These are phyloP conservation scores for Carex arenaria DNA, from an alignment of 202 grass and related monocot genomes.

Conservation along the genomic window DNA sequence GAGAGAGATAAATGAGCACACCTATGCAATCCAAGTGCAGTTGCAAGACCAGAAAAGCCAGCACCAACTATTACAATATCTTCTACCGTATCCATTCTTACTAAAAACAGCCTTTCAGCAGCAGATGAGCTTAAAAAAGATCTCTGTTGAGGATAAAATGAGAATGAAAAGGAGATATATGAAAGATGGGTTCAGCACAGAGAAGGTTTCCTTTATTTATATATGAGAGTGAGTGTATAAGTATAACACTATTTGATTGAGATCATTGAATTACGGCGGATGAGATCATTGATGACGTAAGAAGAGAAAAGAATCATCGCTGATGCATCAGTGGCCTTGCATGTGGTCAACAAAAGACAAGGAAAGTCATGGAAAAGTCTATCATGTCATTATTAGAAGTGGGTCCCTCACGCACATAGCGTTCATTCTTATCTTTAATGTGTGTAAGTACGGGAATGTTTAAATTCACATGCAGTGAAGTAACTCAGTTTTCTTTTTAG, in stretches of 20 bases:
- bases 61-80: constrained; percentile 55
- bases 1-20: too few relatives aligned
- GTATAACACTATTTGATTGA: not conserved
- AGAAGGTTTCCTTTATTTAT: not conserved
- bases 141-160: not conserved
- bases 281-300: too few relatives aligned
- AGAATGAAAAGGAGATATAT: not conserved
- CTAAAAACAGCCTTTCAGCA: not conserved
- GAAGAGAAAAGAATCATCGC: too few relatives aligned
- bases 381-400: not conserved
- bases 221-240: not conserved
- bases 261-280: too few relatives aligned
- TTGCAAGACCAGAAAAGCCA: constrained; percentile 44
- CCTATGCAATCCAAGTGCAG: constrained; percentile 58
- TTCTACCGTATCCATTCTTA: constrained; percentile 8
- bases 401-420: too few relatives aligned
- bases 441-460: too few relatives aligned
- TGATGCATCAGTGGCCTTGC: not conserved
- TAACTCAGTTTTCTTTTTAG: too few relatives aligned
- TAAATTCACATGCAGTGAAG: too few relatives aligned
- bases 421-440: too few relatives aligned
- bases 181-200: not conserved
- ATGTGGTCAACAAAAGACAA: not conserved
- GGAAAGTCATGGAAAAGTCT: not conserved
- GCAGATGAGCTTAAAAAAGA: not conserved